Conservation (phyloP, 495 filamentous ascomycete species). For the Penicillium maclennaniae region DNA sequence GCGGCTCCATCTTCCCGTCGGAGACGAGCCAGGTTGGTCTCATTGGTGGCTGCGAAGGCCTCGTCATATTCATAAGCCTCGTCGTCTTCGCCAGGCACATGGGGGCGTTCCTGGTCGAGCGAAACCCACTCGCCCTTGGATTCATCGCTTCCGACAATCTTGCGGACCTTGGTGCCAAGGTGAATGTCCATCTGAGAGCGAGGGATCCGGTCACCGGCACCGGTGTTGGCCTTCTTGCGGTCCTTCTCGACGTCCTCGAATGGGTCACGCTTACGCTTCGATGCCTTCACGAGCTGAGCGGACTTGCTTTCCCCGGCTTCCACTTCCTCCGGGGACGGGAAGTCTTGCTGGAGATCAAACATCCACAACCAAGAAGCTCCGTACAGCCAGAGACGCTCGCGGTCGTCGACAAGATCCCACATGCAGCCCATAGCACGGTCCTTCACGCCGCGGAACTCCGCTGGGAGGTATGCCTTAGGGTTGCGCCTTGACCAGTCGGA, state of each 20-base stretch:
- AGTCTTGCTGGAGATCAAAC: conserved; percentile 76
- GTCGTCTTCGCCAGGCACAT: conserved; percentile 45
- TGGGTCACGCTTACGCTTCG: conserved; percentile 46
- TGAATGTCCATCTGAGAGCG: conserved; percentile 52
- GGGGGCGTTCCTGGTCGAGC: conserved; percentile 41
- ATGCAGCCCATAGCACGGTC: conserved; percentile 78
- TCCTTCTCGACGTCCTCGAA: conserved; percentile 32
- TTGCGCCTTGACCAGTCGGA: conserved; percentile 85
- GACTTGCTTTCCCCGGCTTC: conserved; percentile 21
- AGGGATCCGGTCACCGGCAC: conserved; percentile 60
- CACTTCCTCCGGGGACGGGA: conserved; percentile 44
- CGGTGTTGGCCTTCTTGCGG: conserved; percentile 43
- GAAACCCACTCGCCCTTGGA: conserved; percentile 40
- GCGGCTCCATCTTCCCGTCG: conserved; percentile 33
- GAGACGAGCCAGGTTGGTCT: conserved; percentile 32
- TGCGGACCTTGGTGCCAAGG: conserved; percentile 56
- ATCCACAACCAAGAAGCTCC: conserved; percentile 85
- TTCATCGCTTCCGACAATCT: conserved; percentile 38
- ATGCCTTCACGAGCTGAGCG: conserved; percentile 24
- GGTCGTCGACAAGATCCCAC: conserved; percentile 64
- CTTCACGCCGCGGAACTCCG: conserved; percentile 61
- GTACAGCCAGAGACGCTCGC: conserved; percentile 78
- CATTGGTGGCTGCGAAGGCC: conserved; percentile 29
- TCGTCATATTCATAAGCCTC: conserved; percentile 42
- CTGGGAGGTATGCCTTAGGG: conserved; percentile 67